phyloP scores from a whole-genome alignment of 164 flowering plant species.

The Aristolochia contorta region DNA sequence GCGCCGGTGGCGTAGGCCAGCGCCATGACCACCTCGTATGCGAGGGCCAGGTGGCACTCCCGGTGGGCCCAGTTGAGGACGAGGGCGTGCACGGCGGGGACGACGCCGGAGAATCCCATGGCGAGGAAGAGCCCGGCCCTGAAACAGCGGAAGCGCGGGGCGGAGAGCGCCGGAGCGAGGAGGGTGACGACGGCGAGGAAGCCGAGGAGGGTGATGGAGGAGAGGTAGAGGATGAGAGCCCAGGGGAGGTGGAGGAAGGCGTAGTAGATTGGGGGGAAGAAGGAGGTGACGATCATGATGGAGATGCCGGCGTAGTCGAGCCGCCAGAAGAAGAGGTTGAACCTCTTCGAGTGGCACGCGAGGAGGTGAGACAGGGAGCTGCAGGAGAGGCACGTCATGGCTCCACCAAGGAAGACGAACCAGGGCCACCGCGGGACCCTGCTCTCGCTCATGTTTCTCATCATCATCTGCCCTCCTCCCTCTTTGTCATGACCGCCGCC shows the following conservation, averaged over 20 bases:
- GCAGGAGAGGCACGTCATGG: slow-evolving; percentile 74
- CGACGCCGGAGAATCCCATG: slow-evolving; percentile 87
- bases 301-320: slow-evolving; percentile 92
- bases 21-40: slow-evolving; percentile 70
- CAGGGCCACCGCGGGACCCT: slow-evolving; percentile 74
- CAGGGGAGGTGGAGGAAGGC: slow-evolving; percentile 54
- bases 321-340: slow-evolving; percentile 86
- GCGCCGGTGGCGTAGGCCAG: slow-evolving; percentile 56
- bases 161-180: slow-evolving; percentile 59
- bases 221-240: slow-evolving; percentile 43
- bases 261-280: slow-evolving; percentile 83
- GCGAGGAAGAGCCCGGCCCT: slow-evolving; percentile 67
- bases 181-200: slow-evolving; percentile 51
- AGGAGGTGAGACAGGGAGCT: slow-evolving; percentile 87
- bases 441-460: not conserved
- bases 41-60: slow-evolving; percentile 37
- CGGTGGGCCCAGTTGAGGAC: slow-evolving; percentile 44
- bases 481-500: no score
- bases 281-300: slow-evolving; percentile 84
- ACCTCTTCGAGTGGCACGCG: slow-evolving; percentile 77
- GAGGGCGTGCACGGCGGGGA: slow-evolving; percentile 78
- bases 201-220: slow-evolving; percentile 56
- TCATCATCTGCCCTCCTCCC: no score
- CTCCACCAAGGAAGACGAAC: slow-evolving; percentile 72
- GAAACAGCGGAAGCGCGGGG: slow-evolving; percentile 51